Evolutionary conservation across 768 basidiomycete species (phyloP).

Genomic region (Hebeloma cylindrosporum): DNA sequence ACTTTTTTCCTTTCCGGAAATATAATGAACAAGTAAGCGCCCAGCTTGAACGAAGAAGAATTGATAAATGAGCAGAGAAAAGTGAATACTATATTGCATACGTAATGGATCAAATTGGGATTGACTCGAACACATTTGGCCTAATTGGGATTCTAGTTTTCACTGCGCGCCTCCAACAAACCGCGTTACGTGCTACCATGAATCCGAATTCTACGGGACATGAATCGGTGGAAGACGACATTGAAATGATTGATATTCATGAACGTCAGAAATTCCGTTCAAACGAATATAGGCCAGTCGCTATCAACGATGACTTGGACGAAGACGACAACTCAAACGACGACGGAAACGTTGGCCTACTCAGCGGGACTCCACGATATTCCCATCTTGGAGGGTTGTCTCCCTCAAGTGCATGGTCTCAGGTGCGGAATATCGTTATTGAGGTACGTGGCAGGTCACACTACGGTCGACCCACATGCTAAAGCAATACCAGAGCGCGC

Average conservation of each 20-base stretch:
- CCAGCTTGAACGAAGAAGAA: no score
- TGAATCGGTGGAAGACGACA: constrained; percentile 30
- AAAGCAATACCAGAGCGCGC: constrained; percentile 61
- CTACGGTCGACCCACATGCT: not conserved
- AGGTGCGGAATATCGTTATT: constrained; percentile 61
- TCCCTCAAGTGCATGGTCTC: constrained; percentile 44
- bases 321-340: constrained; percentile 39
- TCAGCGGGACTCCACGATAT: constrained; percentile 32
- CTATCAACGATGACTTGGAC: constrained; percentile 27
- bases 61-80: no score
- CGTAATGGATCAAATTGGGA: no score
- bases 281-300: constrained; percentile 9
- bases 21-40: no score
- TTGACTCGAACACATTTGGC: no score
- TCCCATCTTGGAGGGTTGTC: constrained; percentile 22
- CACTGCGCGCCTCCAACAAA: no score
- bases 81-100: no score
- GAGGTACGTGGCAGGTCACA: constrained; percentile 50
- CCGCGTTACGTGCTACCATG: no score
- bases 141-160: no score
- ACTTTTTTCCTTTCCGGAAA: no score
- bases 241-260: constrained; percentile 36
- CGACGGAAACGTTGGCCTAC: constrained; percentile 45
- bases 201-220: constrained; percentile 33
- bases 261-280: constrained; percentile 17